Evolutionary conservation across 2,329 filamentous ascomycete species (phyloP), one percentile per base, ranked within the genome.

Genomic region (Apiospora aurea): DNA sequence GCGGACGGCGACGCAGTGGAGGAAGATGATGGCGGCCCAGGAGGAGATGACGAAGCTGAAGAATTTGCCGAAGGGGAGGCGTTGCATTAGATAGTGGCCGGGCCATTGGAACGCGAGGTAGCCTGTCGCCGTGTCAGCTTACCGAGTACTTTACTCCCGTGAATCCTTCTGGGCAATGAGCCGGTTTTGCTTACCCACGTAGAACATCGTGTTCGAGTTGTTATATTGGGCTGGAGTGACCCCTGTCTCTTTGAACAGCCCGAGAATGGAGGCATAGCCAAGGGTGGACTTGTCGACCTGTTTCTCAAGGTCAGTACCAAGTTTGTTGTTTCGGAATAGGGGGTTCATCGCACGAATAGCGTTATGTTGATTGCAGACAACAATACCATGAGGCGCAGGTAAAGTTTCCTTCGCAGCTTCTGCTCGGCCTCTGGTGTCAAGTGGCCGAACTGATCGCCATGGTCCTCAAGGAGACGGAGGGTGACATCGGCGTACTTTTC

Each of bases 241-340:
- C 2, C 80, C 79, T 0, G 81, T 84, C 67, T 84, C 82, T 47
- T 84, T 81, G 24, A 84, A 83, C 0, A 85, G 72, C 0, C 83
- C 83, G 6, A 85, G 76, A 29, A 85, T 80, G 0, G 83, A 80
- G 7, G 82, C 78, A 64, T 84, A 84, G 1, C 80, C 79, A 0
- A 85, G 74, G 0, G 82, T 84, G 0, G 82, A 80, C 75, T 84
- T 84, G 71, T 84, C 81, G 67, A 83, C 78, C 81, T 83, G 53
- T 2, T 29, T 13, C n/a, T n/a, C n/a, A n/a, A n/a, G 51, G 51
- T 70, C 13, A 69, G 51, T 10, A 53, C 11, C 13, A 10, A 29
- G 26, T 14, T 26, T 18, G 24, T 2, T n/a, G n/a, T n/a, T n/a
- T n/a, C n/a, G n/a, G n/a, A 34, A 18, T 3, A 47, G 46, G 13